Evolutionary conservation across 257 asterid species (phyloP).

Genomic region (Solanum chiquidenum): DNA sequence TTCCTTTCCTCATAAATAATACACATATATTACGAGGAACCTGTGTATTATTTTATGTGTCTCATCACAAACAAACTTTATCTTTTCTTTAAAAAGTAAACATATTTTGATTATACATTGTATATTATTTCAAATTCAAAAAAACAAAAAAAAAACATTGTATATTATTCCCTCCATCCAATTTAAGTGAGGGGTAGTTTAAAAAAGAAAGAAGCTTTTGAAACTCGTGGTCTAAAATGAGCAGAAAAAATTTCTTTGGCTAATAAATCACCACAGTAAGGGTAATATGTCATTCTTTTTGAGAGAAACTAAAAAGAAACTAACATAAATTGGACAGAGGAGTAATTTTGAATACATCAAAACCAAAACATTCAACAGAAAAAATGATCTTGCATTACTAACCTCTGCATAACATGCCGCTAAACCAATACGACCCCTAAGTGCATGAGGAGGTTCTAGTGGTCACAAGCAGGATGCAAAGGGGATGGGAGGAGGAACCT

Average conservation of each 20-base stretch:
- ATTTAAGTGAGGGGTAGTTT: not conserved
- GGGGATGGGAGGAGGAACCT: not conserved
- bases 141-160: not conserved
- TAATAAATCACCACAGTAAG: not conserved
- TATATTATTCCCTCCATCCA: not conserved
- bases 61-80: not conserved
- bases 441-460: not conserved
- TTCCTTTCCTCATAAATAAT: not conserved
- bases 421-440: not conserved
- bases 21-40: not conserved
- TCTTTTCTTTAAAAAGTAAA: not conserved
- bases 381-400: not conserved
- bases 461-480: not conserved
- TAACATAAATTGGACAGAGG: not conserved
- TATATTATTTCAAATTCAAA: not conserved
- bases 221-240: not conserved
- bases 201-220: not conserved
- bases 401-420: not conserved
- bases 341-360: not conserved
- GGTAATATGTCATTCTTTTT: not conserved
- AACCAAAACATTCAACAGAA: not conserved
- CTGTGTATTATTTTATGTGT: not conserved
- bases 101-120: not conserved
- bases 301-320: not conserved
- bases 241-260: not conserved